Conservation (phyloP, 1,139 yeast species). For the Yamadazyma taylorii region DNA sequence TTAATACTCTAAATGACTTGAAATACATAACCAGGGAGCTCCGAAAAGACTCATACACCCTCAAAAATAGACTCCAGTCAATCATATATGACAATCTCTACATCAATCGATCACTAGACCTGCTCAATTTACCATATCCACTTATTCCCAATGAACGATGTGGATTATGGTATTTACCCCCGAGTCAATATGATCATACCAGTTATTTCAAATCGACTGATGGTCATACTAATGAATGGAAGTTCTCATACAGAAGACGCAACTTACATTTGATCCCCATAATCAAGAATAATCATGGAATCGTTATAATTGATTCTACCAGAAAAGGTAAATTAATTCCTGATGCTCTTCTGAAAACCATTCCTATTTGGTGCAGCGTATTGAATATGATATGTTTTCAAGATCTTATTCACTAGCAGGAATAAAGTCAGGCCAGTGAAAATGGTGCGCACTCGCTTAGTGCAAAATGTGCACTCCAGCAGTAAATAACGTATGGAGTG, state of each 20-base stretch:
- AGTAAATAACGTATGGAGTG: too few species aligned
- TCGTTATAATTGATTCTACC: slow-evolving; percentile 79
- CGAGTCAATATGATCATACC: slow-evolving; percentile 38
- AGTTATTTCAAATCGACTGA: slow-evolving; percentile 88
- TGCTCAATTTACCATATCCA: slow-evolving; percentile 27
- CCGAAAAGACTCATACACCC: slow-evolving; percentile 54
- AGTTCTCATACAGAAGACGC: slow-evolving; percentile 67
- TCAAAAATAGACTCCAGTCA: slow-evolving; percentile 67
- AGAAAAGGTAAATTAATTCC: slow-evolving; percentile 83
- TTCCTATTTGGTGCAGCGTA: slow-evolving; percentile 92
- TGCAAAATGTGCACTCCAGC: too few species aligned
- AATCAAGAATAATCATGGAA: slow-evolving; percentile 42
- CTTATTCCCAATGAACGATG: slow-evolving; percentile 79
- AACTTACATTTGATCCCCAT: slow-evolving; percentile 67
- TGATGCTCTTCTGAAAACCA: slow-evolving; percentile 81
- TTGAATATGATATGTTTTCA: slow-evolving; percentile 48
- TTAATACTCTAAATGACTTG: slow-evolving; percentile 17
- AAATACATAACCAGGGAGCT: slow-evolving; percentile 35
- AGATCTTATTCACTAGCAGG: too few species aligned
- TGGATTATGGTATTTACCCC: slow-evolving; percentile 80
- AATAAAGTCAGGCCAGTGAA: too few species aligned
- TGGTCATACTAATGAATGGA: slow-evolving; percentile 83
- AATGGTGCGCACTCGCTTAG: too few species aligned
- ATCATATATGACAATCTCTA: slow-evolving; percentile 58
- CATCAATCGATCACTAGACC: slow-evolving; percentile 18